Conservation (phyloP, 768 basidiomycete species). For the Pleurotus tuoliensis region DNA sequence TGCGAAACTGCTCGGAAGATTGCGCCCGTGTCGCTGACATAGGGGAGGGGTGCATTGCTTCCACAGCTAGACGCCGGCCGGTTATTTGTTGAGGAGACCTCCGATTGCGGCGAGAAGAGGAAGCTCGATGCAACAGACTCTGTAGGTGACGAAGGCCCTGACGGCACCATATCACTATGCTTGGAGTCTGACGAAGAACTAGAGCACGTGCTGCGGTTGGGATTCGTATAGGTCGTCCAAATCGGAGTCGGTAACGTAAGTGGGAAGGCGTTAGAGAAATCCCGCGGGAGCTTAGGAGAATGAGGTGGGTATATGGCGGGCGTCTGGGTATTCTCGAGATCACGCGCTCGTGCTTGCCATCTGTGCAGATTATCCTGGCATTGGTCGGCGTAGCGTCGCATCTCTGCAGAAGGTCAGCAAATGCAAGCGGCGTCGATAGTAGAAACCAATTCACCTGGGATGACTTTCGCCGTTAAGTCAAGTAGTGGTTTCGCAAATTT, state of each 20-base stretch:
- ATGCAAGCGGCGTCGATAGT: neutral
- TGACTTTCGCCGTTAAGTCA: slow-evolving; percentile 62
- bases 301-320: slow-evolving; percentile 55
- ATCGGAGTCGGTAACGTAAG: slow-evolving; percentile 28
- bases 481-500: slow-evolving; percentile 83
- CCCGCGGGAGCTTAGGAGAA: slow-evolving; percentile 34
- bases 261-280: slow-evolving; percentile 33
- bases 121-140: slow-evolving; percentile 16
- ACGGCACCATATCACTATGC: neutral
- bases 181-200: slow-evolving; percentile 11
- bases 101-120: slow-evolving; percentile 17
- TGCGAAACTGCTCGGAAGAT: slow-evolving; percentile 38
- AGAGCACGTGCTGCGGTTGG: no score
- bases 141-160: slow-evolving; percentile 9
- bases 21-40: neutral
- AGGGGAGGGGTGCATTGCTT: slow-evolving; percentile 36
- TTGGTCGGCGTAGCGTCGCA: slow-evolving; percentile 61
- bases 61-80: slow-evolving; percentile 21
- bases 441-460: slow-evolving; percentile 56
- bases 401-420: slow-evolving; percentile 39
- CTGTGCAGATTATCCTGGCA: slow-evolving; percentile 65
- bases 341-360: slow-evolving; percentile 57
- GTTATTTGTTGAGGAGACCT: slow-evolving; percentile 14
- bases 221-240: slow-evolving; percentile 4
- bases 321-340: slow-evolving; percentile 34